Percentiles rank a stretch among this genome's conserved stretches.
These are phyloP conservation scores for Actinomortierella ambigua DNA, from an alignment of 371 early-diverging fungal species.

Conservation along the genomic window DNA sequence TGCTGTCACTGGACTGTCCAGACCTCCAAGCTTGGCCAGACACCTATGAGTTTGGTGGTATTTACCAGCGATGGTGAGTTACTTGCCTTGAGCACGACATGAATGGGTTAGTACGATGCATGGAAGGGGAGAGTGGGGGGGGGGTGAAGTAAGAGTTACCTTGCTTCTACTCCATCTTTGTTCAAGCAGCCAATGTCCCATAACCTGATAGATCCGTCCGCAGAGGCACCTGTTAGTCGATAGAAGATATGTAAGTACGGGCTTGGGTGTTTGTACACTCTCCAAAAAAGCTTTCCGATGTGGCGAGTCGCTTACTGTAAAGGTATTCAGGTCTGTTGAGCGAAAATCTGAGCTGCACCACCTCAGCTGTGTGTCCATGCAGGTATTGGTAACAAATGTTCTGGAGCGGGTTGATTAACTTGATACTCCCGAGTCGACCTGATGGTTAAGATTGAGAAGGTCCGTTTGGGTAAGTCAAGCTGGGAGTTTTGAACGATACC, in stretches of 20 bases:
- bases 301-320: slow-evolving; percentile 49
- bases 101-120: background rate
- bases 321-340: slow-evolving; percentile 57
- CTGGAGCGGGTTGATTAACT: slow-evolving; percentile 57
- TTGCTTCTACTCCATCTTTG: slow-evolving; percentile 18
- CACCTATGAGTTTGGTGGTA: slow-evolving; percentile 9
- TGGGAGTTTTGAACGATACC: no score
- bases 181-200: slow-evolving; percentile 60
- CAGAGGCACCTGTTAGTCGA: slow-evolving; percentile 50
- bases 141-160: slow-evolving; percentile 12
- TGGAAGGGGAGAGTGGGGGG: no score
- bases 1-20: slow-evolving; percentile 24
- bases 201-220: slow-evolving; percentile 57
- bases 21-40: slow-evolving; percentile 27
- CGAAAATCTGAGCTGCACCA: slow-evolving; percentile 53
- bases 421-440: slow-evolving; percentile 61
- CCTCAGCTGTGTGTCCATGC: slow-evolving; percentile 54
- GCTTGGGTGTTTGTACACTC: background rate
- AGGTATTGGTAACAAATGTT: slow-evolving; percentile 60
- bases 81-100: background rate
- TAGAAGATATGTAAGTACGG: background rate
- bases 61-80: background rate
- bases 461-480: no score
- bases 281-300: background rate
- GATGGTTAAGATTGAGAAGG: background rate